Conservation (phyloP, 352 stramenopile species). For the Globisporangium nagaii region DNA sequence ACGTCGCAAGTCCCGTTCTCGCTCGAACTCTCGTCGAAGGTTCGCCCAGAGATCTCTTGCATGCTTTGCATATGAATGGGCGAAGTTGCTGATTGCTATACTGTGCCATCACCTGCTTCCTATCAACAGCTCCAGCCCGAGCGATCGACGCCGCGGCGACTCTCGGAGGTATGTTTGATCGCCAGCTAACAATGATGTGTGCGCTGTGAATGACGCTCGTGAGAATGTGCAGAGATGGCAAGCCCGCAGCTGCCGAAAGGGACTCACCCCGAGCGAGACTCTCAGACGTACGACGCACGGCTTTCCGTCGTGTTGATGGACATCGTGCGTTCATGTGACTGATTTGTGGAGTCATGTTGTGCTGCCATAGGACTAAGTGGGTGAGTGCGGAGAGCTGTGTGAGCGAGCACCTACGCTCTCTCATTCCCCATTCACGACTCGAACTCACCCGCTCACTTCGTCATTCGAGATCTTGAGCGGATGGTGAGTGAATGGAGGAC, state of each 20-base stretch:
- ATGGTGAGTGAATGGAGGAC: too few species aligned
- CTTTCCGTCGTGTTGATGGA: too few species aligned
- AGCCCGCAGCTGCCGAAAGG: neutral
- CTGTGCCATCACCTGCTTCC: neutral
- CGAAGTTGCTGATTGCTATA: neutral
- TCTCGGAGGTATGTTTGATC: neutral
- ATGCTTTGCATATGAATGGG: neutral
- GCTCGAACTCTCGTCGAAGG: slow-evolving; percentile 11
- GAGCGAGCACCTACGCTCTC: too few species aligned
- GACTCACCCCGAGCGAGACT: neutral
- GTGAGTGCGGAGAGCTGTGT: too few species aligned
- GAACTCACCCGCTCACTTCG: too few species aligned
- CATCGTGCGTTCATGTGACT: too few species aligned
- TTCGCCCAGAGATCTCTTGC: neutral
- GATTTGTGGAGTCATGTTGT: too few species aligned
- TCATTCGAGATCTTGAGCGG: too few species aligned
- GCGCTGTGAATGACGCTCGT: neutral
- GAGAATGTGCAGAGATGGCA: neutral
- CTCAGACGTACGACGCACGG: neutral
- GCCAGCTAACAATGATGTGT: too few species aligned
- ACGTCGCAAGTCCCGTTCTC: slow-evolving; percentile 16
- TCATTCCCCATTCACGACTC: too few species aligned
- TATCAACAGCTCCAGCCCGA: neutral
- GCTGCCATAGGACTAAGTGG: too few species aligned
- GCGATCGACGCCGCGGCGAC: neutral